Conservation (phyloP, 371 early-diverging fungal species). For the Lichtheimia ornata region DNA sequence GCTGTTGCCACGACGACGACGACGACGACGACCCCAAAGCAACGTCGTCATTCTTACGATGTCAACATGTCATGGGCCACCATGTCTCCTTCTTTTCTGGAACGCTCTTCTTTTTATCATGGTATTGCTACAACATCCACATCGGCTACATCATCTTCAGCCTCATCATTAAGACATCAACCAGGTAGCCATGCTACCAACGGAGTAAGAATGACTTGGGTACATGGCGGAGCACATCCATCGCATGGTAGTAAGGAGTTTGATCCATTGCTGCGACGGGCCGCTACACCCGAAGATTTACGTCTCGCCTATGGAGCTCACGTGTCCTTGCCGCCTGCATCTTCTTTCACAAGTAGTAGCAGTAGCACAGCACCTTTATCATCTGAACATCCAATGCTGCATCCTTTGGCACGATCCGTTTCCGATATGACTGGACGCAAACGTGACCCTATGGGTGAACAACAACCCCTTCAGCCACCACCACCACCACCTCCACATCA, state of each 20-base stretch:
- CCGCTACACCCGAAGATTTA: too few relatives aligned
- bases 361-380: constrained; percentile 9
- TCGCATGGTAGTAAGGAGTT: too few relatives aligned
- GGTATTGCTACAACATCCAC: constrained; percentile 16
- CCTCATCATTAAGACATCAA: not conserved
- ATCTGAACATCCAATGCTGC: not conserved
- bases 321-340: constrained; percentile 2
- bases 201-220: too few relatives aligned
- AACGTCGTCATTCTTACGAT: constrained; percentile 48
- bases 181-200: too few relatives aligned
- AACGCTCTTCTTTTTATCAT: constrained; percentile 26
- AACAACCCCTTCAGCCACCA: not conserved
- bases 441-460: constrained; percentile 3
- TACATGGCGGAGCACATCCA: too few relatives aligned
- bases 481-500: not conserved
- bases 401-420: not conserved
- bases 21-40: constrained; percentile 7
- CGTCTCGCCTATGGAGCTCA: too few relatives aligned
- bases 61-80: constrained; percentile 46
- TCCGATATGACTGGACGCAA: constrained; percentile 1
- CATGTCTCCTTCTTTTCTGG: constrained; percentile 39
- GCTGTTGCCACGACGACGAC: constrained; percentile 3
- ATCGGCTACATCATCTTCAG: constrained; percentile 1
- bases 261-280: too few relatives aligned
- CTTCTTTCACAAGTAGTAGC: constrained; percentile 17